Percentiles rank a stretch among this genome's conserved stretches.
Conservation (phyloP, 2,329 filamentous ascomycete genomes). For the Berkeleyomyces rouxiae region DNA sequence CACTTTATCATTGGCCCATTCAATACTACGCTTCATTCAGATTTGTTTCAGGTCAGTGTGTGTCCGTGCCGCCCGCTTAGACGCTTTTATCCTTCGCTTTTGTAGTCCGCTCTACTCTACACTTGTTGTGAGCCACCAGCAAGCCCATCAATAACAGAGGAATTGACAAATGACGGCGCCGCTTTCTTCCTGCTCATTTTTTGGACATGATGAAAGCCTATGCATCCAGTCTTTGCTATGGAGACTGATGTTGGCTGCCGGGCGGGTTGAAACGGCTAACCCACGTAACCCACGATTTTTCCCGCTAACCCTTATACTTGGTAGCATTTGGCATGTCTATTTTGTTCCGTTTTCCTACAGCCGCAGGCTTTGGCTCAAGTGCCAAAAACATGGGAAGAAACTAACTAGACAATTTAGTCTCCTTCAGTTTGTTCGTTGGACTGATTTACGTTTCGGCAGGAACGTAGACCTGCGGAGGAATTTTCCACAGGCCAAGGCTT, state of each 20-base stretch:
- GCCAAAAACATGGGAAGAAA: background rate
- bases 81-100: background rate
- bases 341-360: no score
- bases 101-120: background rate
- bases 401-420: background rate
- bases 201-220: background rate
- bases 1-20: slow-evolving; percentile 2
- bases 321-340: background rate
- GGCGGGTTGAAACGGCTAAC: background rate
- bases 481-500: background rate
- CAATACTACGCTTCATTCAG: slow-evolving; percentile 4
- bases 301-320: background rate
- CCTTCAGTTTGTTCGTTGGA: background rate
- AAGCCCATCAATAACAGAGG: background rate
- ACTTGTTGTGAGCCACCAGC: background rate
- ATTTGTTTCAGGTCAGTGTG: slow-evolving; percentile 13
- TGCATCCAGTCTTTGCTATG: background rate
- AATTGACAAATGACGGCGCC: background rate
- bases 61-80: slow-evolving; percentile 10
- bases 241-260: no score
- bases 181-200: background rate
- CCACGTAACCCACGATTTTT: background rate
- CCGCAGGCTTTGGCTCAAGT: background rate
- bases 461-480: background rate
- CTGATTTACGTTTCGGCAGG: background rate